These are phyloP conservation scores for Pyrus bretschneideri DNA, from an alignment of 306 rosid genomes.

Conservation along the genomic window DNA sequence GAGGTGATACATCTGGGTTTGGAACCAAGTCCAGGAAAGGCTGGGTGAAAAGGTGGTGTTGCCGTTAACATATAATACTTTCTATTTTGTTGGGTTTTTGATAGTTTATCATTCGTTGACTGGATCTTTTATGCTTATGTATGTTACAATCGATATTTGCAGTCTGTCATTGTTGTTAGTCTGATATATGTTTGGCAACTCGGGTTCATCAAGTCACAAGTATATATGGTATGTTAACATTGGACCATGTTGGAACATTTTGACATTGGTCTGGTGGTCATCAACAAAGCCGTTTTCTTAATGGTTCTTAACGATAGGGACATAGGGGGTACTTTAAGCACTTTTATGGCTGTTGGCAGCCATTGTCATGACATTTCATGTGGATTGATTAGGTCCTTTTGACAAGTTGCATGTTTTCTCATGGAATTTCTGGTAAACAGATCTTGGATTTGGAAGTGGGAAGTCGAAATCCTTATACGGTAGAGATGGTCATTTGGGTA, in stretches of 20 bases:
- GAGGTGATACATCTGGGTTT: not conserved
- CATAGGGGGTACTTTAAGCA: not conserved
- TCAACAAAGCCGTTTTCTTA: not conserved
- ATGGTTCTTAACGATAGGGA: not conserved
- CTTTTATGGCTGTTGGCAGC: not conserved
- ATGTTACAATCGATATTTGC: not conserved
- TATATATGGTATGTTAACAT: not conserved
- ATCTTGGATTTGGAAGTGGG: constrained; percentile 84
- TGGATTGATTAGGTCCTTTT: constrained; percentile 12
- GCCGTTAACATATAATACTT: not conserved
- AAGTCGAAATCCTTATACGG: constrained; percentile 91
- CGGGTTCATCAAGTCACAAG: not conserved
- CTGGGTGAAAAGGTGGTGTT: not conserved
- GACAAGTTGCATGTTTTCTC: constrained; percentile 13
- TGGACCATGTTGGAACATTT: not conserved
- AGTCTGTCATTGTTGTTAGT: not conserved
- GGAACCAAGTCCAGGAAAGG: not conserved
- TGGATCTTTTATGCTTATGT: not conserved
- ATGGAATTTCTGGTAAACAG: constrained; percentile 53
- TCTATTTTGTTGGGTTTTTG: not conserved
- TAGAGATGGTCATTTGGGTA: constrained; percentile 95
- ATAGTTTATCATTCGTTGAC: not conserved
- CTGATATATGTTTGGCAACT: not conserved
- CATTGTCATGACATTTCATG: not conserved
- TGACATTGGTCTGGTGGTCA: not conserved